Conservation (phyloP, 441 rosid genomes). For the Rhodomyrtus psidioides region DNA sequence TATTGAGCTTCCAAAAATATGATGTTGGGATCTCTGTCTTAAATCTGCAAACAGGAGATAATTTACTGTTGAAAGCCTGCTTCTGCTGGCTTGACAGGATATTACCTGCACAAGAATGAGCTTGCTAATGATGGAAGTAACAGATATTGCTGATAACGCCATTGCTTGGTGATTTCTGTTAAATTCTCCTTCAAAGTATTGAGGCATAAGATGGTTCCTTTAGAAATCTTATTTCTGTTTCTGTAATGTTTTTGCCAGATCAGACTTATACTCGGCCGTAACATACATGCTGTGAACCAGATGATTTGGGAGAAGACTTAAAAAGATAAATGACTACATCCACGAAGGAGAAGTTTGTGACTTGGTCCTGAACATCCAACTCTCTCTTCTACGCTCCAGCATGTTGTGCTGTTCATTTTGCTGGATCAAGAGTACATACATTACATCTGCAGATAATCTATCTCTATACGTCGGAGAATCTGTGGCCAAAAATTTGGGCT, state of each 20-base stretch:
- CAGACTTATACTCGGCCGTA: background rate
- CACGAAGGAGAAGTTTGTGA: background rate
- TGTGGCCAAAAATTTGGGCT: background rate
- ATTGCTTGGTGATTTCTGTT: background rate
- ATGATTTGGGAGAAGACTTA: background rate
- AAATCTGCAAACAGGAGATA: background rate
- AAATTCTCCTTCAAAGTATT: background rate
- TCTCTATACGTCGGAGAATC: background rate
- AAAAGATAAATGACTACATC: background rate
- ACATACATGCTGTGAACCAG: background rate
- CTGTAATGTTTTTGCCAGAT: background rate
- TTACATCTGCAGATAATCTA: background rate
- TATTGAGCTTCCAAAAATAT: background rate
- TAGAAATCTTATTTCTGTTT: background rate
- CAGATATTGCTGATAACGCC: background rate
- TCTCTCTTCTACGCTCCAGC: background rate
- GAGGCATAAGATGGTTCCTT: background rate
- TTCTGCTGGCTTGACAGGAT: background rate
- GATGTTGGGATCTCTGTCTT: background rate
- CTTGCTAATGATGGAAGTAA: background rate
- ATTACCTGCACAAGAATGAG: background rate
- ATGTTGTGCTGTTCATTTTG: background rate
- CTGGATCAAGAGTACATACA: background rate
- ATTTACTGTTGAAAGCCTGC: background rate
- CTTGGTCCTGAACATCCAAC: background rate